A percentile compares a stretch with the other conserved stretches of the same genome.
phyloP scores from a whole-genome alignment of 2,329 filamentous ascomycete species.

The Pyricularia sp. region DNA sequence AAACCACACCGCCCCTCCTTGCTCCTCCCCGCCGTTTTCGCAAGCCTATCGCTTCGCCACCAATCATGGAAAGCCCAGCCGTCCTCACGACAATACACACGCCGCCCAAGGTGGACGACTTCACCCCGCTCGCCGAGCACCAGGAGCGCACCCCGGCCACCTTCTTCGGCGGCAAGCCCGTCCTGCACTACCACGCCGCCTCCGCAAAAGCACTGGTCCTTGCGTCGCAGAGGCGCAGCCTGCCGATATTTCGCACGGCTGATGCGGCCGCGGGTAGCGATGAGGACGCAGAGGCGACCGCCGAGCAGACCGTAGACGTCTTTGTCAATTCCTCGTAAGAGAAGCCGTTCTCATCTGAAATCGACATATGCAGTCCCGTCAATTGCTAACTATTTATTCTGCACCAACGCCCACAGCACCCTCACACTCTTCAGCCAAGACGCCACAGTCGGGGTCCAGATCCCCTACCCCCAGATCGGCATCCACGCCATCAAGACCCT shows the following conservation, averaged over 20 bases:
- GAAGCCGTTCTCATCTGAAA: background rate
- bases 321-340: constrained; percentile 51
- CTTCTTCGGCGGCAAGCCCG: constrained; percentile 62
- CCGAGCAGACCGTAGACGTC: constrained; percentile 42
- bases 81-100: constrained; percentile 44
- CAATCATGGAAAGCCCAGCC: background rate
- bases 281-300: constrained; percentile 23
- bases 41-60: background rate
- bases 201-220: constrained; percentile 50
- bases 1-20: background rate
- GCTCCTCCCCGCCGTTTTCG: too few relatives aligned
- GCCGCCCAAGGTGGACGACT: constrained; percentile 49
- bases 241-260: constrained; percentile 40
- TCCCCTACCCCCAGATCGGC: constrained; percentile 66
- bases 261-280: constrained; percentile 22
- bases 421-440: constrained; percentile 56
- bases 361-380: background rate
- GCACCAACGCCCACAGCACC: constrained; percentile 24
- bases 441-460: constrained; percentile 50
- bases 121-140: constrained; percentile 57
- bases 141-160: constrained; percentile 62
- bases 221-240: constrained; percentile 39
- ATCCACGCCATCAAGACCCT: constrained; percentile 65
- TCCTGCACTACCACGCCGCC: constrained; percentile 55
- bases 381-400: background rate